These are phyloP conservation scores for Populus pruinosa DNA, from an alignment of 345 rosid species.

Conservation along the genomic window DNA sequence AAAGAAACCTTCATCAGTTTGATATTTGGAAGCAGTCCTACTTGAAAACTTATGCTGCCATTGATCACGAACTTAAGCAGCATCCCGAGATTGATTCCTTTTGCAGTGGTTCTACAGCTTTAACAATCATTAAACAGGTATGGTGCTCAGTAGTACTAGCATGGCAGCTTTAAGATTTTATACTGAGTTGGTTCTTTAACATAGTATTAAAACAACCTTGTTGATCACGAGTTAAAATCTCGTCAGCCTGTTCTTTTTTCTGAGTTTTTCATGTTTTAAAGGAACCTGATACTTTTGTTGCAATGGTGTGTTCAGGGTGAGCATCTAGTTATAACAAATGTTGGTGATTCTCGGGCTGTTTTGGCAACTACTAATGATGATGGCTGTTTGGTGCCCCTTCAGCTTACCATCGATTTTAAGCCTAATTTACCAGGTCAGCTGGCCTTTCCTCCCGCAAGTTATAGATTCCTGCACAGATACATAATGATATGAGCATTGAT, in stretches of 20 bases:
- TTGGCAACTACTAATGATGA: conserved; percentile 55
- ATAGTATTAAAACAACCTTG: not conserved
- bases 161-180: no score
- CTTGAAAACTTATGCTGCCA: conserved; percentile 61
- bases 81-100: conserved; percentile 58
- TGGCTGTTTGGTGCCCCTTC: conserved; percentile 59
- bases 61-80: conserved; percentile 71
- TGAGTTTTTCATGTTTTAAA: no score
- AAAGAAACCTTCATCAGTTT: conserved; percentile 27
- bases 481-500: not conserved
- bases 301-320: conserved; percentile 39
- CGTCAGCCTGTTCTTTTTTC: no score
- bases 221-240: no score
- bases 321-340: conserved; percentile 64
- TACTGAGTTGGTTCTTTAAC: no score
- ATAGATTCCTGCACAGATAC: no score
- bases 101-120: conserved; percentile 70
- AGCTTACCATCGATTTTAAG: conserved; percentile 75
- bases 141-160: not conserved
- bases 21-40: conserved; percentile 72
- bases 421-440: conserved; percentile 76
- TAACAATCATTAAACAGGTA: conserved; percentile 80
- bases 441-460: not conserved
- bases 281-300: not conserved
- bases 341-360: conserved; percentile 85